A percentile compares a stretch with the other conserved stretches of the same genome.
These are phyloP conservation scores for Carex myosuroides DNA, from an alignment of 176 grass and related monocot species.

Conservation along the genomic window DNA sequence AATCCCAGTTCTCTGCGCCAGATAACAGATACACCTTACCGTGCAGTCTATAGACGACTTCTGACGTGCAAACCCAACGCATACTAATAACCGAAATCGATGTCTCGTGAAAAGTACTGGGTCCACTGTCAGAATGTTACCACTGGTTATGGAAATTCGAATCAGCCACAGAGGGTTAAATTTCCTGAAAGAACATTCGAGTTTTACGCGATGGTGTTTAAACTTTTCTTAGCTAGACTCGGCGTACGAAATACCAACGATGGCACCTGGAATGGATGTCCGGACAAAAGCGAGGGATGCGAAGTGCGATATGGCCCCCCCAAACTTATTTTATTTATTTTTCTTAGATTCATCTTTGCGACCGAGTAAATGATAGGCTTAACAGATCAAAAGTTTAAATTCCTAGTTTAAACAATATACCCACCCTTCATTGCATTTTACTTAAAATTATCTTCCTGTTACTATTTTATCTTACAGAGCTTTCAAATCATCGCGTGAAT, in stretches of 20 bases:
- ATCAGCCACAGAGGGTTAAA: background rate
- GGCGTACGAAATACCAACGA: background rate
- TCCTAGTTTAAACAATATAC: no score
- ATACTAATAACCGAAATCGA: background rate
- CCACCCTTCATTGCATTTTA: no score
- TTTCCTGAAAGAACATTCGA: conserved; percentile 12
- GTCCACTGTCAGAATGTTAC: background rate
- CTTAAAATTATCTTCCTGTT: no score
- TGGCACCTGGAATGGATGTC: background rate
- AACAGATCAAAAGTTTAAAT: background rate
- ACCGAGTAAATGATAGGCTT: background rate
- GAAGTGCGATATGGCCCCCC: background rate
- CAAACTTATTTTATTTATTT: background rate
- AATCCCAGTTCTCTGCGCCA: conserved; percentile 16
- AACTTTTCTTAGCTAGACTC: background rate
- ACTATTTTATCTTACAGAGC: no score
- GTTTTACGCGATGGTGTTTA: background rate
- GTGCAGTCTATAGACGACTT: background rate
- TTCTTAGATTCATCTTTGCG: background rate
- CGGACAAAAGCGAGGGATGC: background rate
- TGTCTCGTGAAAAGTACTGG: background rate
- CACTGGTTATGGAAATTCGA: background rate
- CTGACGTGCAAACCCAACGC: background rate
- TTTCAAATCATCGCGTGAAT: no score
- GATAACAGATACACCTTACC: background rate